Conservation (phyloP, 345 rosid genomes). For the Camelina laxa region DNA sequence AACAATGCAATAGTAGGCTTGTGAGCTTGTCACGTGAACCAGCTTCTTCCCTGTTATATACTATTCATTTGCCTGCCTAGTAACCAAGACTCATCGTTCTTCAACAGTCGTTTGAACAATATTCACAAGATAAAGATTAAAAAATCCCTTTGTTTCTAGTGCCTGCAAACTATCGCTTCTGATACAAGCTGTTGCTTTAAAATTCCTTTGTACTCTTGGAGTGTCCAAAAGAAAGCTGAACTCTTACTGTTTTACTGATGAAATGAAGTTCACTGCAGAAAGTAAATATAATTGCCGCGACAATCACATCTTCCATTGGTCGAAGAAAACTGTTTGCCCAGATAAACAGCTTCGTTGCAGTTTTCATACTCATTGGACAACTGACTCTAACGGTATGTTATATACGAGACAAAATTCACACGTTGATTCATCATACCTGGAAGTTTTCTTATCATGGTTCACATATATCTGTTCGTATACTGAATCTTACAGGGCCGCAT, state of each 20-base stretch:
- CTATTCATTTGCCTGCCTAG: neutral
- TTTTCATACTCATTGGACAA: slow-evolving; percentile 91
- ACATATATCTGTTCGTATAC: neutral
- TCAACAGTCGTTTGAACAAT: slow-evolving; percentile 13
- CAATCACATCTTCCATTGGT: slow-evolving; percentile 74
- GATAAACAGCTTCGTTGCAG: slow-evolving; percentile 94
- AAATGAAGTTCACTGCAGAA: slow-evolving; percentile 57
- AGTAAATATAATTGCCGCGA: slow-evolving; percentile 81
- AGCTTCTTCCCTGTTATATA: neutral
- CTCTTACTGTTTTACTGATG: slow-evolving; percentile 13
- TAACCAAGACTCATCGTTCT: neutral
- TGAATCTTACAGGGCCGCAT: slow-evolving; percentile 67
- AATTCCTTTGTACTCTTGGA: neutral
- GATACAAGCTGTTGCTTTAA: neutral
- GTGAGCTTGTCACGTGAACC: slow-evolving; percentile 21
- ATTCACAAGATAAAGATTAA: neutral
- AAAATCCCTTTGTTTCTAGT: neutral
- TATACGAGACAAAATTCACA: neutral
- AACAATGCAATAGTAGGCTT: neutral
- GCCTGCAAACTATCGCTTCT: neutral
- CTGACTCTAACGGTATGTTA: slow-evolving; percentile 76
- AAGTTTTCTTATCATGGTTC: neutral
- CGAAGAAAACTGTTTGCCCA: slow-evolving; percentile 87
- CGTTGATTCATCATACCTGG: slow-evolving; percentile 2
- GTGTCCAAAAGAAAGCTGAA: neutral